These are phyloP conservation scores for Penicillium sp. DNA, from an alignment of 2,329 filamentous ascomycete species.

Conservation along the genomic window DNA sequence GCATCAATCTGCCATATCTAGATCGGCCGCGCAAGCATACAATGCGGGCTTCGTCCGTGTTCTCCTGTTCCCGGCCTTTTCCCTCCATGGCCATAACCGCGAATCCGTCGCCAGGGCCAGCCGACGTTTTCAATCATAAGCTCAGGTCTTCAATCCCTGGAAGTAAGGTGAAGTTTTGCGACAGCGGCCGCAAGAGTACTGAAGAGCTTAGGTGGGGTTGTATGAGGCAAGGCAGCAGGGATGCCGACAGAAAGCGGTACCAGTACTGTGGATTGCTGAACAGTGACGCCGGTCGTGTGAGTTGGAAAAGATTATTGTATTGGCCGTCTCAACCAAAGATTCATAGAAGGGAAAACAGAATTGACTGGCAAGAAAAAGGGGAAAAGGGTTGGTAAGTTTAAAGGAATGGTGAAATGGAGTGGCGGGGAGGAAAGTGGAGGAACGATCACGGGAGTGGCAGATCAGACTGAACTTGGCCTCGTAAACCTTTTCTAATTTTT, in stretches of 20 bases:
- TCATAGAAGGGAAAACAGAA: slow-evolving; percentile 5
- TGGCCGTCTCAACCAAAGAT: neutral
- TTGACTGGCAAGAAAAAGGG: slow-evolving; percentile 3
- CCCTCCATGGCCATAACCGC: slow-evolving; percentile 32
- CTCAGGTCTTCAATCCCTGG: slow-evolving; percentile 8
- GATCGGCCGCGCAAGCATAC: slow-evolving; percentile 22
- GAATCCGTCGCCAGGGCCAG: slow-evolving; percentile 20
- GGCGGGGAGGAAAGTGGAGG: slow-evolving; percentile 23
- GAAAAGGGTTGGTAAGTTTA: slow-evolving; percentile 1
- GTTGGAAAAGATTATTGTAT: neutral
- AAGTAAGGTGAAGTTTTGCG: neutral
- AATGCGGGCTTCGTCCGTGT: slow-evolving; percentile 34
- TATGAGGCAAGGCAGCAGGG: slow-evolving; percentile 6
- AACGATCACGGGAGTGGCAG: slow-evolving; percentile 21
- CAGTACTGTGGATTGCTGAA: neutral
- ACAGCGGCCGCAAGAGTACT: neutral
- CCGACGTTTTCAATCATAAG: slow-evolving; percentile 26
- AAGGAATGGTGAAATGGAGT: slow-evolving; percentile 15
- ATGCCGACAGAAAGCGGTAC: slow-evolving; percentile 6
- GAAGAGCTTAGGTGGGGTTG: slow-evolving; percentile 6
- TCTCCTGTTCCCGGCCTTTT: slow-evolving; percentile 28
- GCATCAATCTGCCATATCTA: slow-evolving; percentile 8
- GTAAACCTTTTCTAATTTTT: slow-evolving; percentile 6
- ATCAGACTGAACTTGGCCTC: slow-evolving; percentile 16
- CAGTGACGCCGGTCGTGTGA: slow-evolving; percentile 8